phyloP scores from a whole-genome alignment of 305 asterid genomes.

The Fraxinus xanthoxyloides region DNA sequence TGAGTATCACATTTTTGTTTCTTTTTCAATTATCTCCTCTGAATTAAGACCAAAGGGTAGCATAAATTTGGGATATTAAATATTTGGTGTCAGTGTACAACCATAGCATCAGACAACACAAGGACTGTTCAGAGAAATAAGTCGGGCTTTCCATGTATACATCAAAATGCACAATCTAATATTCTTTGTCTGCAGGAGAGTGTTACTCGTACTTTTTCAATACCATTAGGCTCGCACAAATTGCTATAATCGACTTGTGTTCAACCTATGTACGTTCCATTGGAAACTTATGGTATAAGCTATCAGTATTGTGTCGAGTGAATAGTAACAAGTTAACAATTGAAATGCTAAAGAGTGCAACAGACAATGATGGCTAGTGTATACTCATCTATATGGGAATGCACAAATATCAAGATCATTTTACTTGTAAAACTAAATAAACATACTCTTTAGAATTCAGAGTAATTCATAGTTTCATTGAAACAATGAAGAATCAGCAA shows the following conservation, averaged over 20 bases:
- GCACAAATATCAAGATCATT: not conserved
- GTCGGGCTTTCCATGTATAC: not conserved
- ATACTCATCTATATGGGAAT: not conserved
- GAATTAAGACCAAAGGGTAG: not conserved
- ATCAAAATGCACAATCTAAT: not conserved
- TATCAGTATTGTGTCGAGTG: not conserved
- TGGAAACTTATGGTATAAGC: not conserved
- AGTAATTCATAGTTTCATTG: not conserved
- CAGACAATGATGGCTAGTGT: not conserved
- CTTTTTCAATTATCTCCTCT: not conserved
- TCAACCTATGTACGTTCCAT: not conserved
- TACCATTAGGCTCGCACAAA: not conserved
- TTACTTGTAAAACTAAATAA: not conserved
- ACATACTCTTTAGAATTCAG: not conserved
- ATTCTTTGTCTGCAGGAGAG: not conserved
- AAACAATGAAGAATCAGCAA: not conserved
- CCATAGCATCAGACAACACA: not conserved
- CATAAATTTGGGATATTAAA: not conserved
- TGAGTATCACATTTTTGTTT: not conserved
- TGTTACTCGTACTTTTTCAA: not conserved
- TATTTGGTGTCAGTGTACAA: not conserved
- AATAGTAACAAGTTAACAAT: not conserved
- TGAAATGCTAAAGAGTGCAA: slow-evolving; percentile 3
- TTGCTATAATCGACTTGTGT: not conserved
- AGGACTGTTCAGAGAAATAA: not conserved